Base-by-base conservation (phyloP, 495 filamentous ascomycete species). In the Tricharina praecox region DNA sequence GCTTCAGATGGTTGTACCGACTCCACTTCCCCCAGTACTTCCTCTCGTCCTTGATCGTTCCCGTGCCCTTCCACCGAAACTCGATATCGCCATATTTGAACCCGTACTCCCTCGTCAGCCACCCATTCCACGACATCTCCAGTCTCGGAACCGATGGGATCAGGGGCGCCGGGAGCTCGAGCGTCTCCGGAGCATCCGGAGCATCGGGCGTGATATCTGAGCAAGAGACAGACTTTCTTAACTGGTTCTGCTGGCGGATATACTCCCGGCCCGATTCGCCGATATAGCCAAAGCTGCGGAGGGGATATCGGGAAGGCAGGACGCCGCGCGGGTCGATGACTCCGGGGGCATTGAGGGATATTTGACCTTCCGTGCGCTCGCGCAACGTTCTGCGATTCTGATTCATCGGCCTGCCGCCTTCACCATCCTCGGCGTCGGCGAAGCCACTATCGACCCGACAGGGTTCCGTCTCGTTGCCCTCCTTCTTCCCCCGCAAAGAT, bases 311-410 rank as follows among this genome's bases (percentile, higher is more conserved):
- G 7, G 39, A 48, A 23, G 30, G 23, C n/a, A 56, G 21, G 23
- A 58, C 54, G 15, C 54, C 54, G n/a, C 54, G 54, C 10, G 49
- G 49, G 35, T 58, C 54, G 21, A 58, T 50, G 13, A 58, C 50
- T 26, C 53, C 53, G 2, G 54, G 54, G 8, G 58, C 54, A 39
- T 58, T 58, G 24, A 58, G 43, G 11, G 43, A 46, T 24, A 26
- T 37, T 7, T 37, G 18, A 9, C n/a, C n/a, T 37, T 37, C 34
- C 34, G 7, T 37, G 18, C 28, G 7, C 13, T 13, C 28, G 28
- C 13, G 7, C 13, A 13, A 5, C 7, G 28, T 13, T 5, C 10
- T 21, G 20, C 20, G 11, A 20, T 21, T 21, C 13, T 40, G 9
- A 18, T 16, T 40, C 2, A 24, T 33, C 33, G 8, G 19, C 33